Evolutionary conservation across 2,329 filamentous ascomycete species (phyloP).

Genomic region (Verticillium albo-atrum): DNA sequence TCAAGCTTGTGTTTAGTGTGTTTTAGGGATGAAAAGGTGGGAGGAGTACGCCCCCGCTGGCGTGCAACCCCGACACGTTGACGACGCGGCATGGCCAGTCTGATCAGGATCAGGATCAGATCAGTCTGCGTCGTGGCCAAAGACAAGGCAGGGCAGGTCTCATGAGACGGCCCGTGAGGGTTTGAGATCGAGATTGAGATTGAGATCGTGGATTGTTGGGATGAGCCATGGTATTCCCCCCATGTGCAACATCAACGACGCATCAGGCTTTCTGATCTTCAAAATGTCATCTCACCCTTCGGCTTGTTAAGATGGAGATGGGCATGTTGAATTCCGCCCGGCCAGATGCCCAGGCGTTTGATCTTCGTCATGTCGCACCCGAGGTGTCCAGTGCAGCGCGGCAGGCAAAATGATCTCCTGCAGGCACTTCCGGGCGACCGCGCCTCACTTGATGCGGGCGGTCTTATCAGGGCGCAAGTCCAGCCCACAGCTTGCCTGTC

Average conservation of each 20-base stretch:
- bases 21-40: not conserved
- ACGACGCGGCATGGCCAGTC: not conserved
- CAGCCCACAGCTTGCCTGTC: not conserved
- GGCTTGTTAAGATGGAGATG: not conserved
- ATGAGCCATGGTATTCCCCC: not conserved
- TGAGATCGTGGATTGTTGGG: not conserved
- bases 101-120: not conserved
- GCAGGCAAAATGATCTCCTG: conserved; percentile 18
- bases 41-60: not conserved
- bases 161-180: not conserved
- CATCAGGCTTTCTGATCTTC: not conserved
- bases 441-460: not conserved
- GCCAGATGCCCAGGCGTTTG: not conserved
- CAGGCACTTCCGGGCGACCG: not conserved
- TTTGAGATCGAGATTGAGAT: not conserved
- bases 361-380: not conserved
- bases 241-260: not conserved
- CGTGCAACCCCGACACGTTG: not conserved
- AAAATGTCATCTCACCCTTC: not conserved
- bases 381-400: not conserved
- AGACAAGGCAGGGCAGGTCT: not conserved
- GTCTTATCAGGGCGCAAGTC: not conserved
- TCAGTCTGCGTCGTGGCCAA: not conserved
- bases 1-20: not conserved
- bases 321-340: not conserved